Conservation (phyloP, 2,329 filamentous ascomycete genomes). For the Colletotrichum simmondsii region DNA sequence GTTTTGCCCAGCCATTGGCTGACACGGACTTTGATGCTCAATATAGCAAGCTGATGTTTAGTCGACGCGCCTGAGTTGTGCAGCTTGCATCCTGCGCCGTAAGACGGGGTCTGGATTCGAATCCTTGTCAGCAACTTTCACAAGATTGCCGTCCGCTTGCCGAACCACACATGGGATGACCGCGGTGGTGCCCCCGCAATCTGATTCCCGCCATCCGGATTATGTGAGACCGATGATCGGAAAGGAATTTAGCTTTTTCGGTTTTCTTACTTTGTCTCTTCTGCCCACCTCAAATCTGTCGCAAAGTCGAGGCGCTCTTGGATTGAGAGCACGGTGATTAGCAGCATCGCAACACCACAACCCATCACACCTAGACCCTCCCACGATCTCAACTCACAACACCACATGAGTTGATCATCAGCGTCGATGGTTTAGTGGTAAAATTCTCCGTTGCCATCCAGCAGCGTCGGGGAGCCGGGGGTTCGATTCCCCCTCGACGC, state of each 20-base stretch:
- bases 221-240: background rate
- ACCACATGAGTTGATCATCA: background rate
- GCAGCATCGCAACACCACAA: background rate
- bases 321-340: background rate
- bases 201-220: background rate
- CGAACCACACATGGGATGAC: background rate
- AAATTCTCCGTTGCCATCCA: slow-evolving; percentile 32
- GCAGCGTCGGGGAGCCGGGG: slow-evolving; percentile 33
- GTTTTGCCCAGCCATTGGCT: background rate
- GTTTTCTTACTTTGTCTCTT: background rate
- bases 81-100: slow-evolving; percentile 14
- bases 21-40: slow-evolving; percentile 1
- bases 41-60: slow-evolving; percentile 14
- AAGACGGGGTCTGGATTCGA: background rate
- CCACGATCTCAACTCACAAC: rapidly evolving
- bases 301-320: background rate
- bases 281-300: background rate
- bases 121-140: background rate
- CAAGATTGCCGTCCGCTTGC: background rate
- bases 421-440: slow-evolving; percentile 35
- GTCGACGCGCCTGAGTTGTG: background rate
- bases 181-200: background rate
- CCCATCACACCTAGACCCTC: background rate
- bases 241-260: background rate
- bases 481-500: slow-evolving; percentile 33